Evolutionary conservation across 495 filamentous ascomycete genomes (phyloP), one percentile per base, ranked within the genome.

Genomic region (Penicillium manginii): DNA sequence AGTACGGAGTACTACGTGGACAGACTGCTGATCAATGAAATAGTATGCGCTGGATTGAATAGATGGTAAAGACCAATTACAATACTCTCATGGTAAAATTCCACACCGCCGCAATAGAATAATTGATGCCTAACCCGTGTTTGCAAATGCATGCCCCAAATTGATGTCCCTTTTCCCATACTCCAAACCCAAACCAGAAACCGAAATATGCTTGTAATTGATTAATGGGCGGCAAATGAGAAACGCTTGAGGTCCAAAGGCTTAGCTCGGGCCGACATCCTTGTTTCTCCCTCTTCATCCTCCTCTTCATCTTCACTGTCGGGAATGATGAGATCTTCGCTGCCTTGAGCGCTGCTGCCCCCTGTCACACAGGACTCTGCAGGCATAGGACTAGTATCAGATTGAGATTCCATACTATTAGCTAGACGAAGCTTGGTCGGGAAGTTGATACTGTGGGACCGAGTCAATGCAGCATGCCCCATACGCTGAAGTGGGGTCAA

Each of bases 261-360:
- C 11, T 60, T 46, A 12, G 48, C 49, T 15, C 58, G 50, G 29
- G 15, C 49, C 47, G 54, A 54, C 48, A 56, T 64, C 51, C 29
- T 56, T 29, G 66, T 68, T 35, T 79, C 76, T 1, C 84, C 79
- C 3, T 85, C 79, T 7, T 87, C 85, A 5, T 76, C 87, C 31
- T 81, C 76, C 4, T 85, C 80, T 9, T 87, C 85, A 10, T 77
- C 45, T 26, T 47, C 87, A 60, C 88, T 91, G 51, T 88, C 81
- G 0, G 88, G 88, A 3, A 89, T 70, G 17, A 96, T 81, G 45
- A 86, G 70, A 62, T 96, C 91, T 67, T 96, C 91, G 64, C 91
- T 93, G 1, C 91, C 90, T 49, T 82, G 74, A 15, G 59, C 35
- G 23, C 35, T 18, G 29, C 21, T 29, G 47, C 52, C 19, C 39